Base-by-base conservation (phyloP, 495 filamentous ascomycete species). In the Glonium stellatum region DNA sequence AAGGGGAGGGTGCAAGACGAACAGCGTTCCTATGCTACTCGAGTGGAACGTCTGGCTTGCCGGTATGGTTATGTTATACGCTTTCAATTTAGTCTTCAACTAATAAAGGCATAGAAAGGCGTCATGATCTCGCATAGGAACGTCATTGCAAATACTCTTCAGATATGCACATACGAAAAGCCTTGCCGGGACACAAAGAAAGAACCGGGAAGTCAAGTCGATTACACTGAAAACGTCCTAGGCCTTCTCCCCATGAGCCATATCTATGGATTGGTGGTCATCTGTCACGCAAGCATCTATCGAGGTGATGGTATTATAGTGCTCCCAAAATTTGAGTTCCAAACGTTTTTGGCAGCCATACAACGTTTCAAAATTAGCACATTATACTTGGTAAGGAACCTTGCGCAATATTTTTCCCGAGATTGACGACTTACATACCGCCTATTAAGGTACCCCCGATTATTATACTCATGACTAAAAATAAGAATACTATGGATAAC, bases 111-210 rank as follows among this genome's bases (percentile, higher is more conserved):
- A 15, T 55, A 92, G 86, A 96, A 96, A 90, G 90, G 89, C 25
- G 90, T 95, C 39, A 95, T 90, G 90, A 90, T 96, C 62, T 86
- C 89, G 13, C 91, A 96, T 72, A 73, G 77, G 15, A 96, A 96
- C 68, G 87, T 95, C 18, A 96, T 96, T 53, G 83, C 89, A 31
- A 96, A 95, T 66, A 79, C 82, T 0, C 68, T 68, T 10, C 65
- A 68, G 52, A 55, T 62, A 21, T 13, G 34, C 0, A 48, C 50
- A 0, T 62, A 47, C 50, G 62, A 42, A 55, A 75, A 55, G 62
- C 70, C 35, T 25, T 53, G 34, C 37, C 39, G 65, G 25, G 60
- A 66, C n/a, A 56, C 21, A 12, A 58, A 53, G 51, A 50, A 18
- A 31, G 13, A 39, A 34, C 55, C 61, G 12, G 53, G n/a, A 18